Base-by-base conservation (phyloP, 768 basidiomycete species). In the Termitomyces sp. region DNA sequence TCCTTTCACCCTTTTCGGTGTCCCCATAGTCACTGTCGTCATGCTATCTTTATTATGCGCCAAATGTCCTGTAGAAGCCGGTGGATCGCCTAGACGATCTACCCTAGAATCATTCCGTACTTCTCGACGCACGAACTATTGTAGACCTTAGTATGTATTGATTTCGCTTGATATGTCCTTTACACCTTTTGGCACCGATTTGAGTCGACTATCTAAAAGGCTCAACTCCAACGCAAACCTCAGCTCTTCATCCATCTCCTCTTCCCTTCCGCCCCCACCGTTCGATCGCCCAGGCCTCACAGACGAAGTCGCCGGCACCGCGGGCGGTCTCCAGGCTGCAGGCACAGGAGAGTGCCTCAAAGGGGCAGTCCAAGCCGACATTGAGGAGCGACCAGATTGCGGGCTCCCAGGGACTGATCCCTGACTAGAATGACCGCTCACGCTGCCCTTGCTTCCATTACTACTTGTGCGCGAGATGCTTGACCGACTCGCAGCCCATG, bases 221-320 rank as follows among this genome's bases (percentile, higher is more conserved):
- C 89, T 90, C 68, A 90, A 66, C 69, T 86, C 84, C 13, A 90
- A 78, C 11, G 83, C 88, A 60, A 83, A 78, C 50, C 70, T 76
- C 67, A 90, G 62, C 61, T 90, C 87, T 16, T 81, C 85, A 57
- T 90, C 87, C 62, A 83, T 76, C 16, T 79, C 77, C 10, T 76
- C 76, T 0, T 50, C 59, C 30, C 55, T 54, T 41, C 30, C 28
- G 56, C 52, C 65, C 3, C 11, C 11, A 11, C 26, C 52, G 13
- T 57, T 4, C 53, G 58, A 43, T 64, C 59, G 44, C 65, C 53
- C 30, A 52, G 33, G 61, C 57, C 56, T 52, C 44, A 30, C 57
- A 33, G 56, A 56, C 36, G 40, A 64, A 41, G 22, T 47, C 51
- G 46, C 48, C 6, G 30, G 30, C 30, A 30, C 30, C 7, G 30